Conservation (phyloP, 2,329 filamentous ascomycete genomes). For the Penicillium capsulatum region DNA sequence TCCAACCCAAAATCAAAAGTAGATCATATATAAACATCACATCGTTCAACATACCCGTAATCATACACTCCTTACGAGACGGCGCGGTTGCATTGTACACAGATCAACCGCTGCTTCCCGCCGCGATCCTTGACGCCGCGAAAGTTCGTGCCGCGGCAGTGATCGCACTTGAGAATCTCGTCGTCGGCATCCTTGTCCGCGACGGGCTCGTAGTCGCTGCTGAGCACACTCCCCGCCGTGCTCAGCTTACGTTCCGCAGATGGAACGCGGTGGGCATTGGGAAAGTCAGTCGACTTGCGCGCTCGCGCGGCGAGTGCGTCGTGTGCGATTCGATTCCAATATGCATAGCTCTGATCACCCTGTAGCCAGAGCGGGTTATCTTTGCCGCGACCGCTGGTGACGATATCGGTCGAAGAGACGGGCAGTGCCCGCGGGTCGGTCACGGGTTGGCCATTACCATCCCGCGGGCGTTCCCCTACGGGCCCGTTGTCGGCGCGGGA, state of each 20-base stretch:
- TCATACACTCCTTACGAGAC: slow-evolving; percentile 18
- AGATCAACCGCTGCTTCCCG: slow-evolving; percentile 56
- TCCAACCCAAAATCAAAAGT: no score
- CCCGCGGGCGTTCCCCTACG: slow-evolving; percentile 11
- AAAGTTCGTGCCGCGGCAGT: slow-evolving; percentile 61
- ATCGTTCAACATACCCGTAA: not conserved
- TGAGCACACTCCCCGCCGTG: slow-evolving; percentile 51
- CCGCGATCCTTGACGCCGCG: slow-evolving; percentile 55
- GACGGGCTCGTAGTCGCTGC: slow-evolving; percentile 51
- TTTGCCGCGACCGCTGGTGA: slow-evolving; percentile 23
- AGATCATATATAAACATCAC: slow-evolving; percentile 1
- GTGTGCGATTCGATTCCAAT: slow-evolving; percentile 49
- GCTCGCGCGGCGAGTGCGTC: slow-evolving; percentile 34
- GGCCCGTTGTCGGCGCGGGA: slow-evolving; percentile 21
- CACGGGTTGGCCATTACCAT: slow-evolving; percentile 2
- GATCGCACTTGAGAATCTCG: slow-evolving; percentile 53
- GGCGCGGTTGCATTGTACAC: slow-evolving; percentile 49
- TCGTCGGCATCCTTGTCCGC: slow-evolving; percentile 39
- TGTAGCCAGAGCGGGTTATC: slow-evolving; percentile 48
- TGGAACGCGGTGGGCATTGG: slow-evolving; percentile 19
- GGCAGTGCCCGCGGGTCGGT: slow-evolving; percentile 6
- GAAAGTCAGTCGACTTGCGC: slow-evolving; percentile 18
- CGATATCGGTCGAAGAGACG: slow-evolving; percentile 21
- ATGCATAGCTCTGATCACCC: slow-evolving; percentile 51
- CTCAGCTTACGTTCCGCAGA: slow-evolving; percentile 40